Conservation (phyloP, 208 protist species). For the Trypanosomatidae sp. region DNA sequence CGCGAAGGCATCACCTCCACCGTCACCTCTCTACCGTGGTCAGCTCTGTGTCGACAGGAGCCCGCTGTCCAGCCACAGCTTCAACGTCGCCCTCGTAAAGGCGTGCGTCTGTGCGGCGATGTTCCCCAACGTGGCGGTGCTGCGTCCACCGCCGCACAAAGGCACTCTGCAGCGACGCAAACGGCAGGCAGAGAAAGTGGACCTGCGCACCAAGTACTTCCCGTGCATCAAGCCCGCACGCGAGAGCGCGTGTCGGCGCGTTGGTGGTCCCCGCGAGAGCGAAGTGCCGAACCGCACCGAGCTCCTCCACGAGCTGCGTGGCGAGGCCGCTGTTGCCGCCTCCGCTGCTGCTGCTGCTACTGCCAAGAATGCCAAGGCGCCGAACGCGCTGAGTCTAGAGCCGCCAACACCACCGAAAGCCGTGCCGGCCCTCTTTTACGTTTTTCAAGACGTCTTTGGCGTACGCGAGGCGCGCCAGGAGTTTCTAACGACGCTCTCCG, state of each 20-base stretch:
- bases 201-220: constrained; percentile 61
- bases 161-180: constrained; percentile 1
- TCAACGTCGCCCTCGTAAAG: constrained; percentile 80
- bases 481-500: constrained; percentile 74
- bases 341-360: neutral
- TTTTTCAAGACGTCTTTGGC: constrained; percentile 76
- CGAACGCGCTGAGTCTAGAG: no score
- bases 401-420: neutral
- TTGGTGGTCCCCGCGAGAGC: constrained; percentile 32
- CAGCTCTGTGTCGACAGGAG: constrained; percentile 59
- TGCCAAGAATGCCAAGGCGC: neutral
- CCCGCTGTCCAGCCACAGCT: constrained; percentile 53
- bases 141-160: constrained; percentile 37
- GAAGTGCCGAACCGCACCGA: constrained; percentile 27
- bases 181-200: constrained; percentile 25
- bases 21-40: constrained; percentile 14
- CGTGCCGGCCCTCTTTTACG: constrained; percentile 68
- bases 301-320: constrained; percentile 27
- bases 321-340: no score
- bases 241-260: constrained; percentile 74
- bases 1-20: no score
- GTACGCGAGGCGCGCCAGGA: constrained; percentile 48
- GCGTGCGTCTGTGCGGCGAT: constrained; percentile 75
- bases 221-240: constrained; percentile 55
- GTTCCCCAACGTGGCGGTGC: constrained; percentile 85